A percentile compares a stretch with the other conserved stretches of the same genome.
Conservation (phyloP, 805 yeast species). For the Spencermartinsiella europaea region DNA sequence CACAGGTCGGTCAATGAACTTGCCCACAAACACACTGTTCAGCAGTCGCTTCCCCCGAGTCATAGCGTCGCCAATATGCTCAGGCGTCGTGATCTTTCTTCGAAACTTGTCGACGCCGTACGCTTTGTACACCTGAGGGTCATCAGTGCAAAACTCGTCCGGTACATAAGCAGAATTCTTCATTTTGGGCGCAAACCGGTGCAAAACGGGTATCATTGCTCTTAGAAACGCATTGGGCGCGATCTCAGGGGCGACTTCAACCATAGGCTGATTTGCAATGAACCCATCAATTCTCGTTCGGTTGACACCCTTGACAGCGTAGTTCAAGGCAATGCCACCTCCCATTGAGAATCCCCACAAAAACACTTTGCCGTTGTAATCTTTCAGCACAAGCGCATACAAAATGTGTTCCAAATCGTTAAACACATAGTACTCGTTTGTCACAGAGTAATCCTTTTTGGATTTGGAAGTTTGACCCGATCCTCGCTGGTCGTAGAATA, state of each 20-base stretch:
- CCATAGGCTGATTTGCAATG: slow-evolving; percentile 32
- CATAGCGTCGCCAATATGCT: slow-evolving; percentile 31
- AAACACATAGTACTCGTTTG: slow-evolving; percentile 30
- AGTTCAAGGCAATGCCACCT: slow-evolving; percentile 34
- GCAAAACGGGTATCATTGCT: slow-evolving; percentile 24
- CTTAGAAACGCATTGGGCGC: slow-evolving; percentile 23
- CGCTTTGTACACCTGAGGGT: slow-evolving; percentile 21
- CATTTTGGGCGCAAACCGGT: slow-evolving; percentile 26
- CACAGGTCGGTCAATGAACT: slow-evolving; percentile 32
- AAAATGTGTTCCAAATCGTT: slow-evolving; percentile 32
- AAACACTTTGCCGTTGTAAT: slow-evolving; percentile 24
- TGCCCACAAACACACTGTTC: slow-evolving; percentile 25
- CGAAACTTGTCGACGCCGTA: slow-evolving; percentile 27
- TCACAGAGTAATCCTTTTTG: slow-evolving; percentile 28
- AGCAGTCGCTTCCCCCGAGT: slow-evolving; percentile 32
- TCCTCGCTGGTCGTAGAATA: slow-evolving; percentile 37
- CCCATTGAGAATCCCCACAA: slow-evolving; percentile 38
- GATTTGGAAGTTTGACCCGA: slow-evolving; percentile 31
- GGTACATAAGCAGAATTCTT: slow-evolving; percentile 22
- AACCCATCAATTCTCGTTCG: slow-evolving; percentile 31
- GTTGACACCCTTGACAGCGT: slow-evolving; percentile 32
- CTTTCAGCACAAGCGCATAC: slow-evolving; percentile 10
- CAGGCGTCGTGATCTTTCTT: slow-evolving; percentile 25
- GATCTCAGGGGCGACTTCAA: slow-evolving; percentile 21
- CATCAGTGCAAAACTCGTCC: slow-evolving; percentile 26